phyloP scores from a whole-genome alignment of 148 eudicot genomes.

The Rhododendron griersonianum region DNA sequence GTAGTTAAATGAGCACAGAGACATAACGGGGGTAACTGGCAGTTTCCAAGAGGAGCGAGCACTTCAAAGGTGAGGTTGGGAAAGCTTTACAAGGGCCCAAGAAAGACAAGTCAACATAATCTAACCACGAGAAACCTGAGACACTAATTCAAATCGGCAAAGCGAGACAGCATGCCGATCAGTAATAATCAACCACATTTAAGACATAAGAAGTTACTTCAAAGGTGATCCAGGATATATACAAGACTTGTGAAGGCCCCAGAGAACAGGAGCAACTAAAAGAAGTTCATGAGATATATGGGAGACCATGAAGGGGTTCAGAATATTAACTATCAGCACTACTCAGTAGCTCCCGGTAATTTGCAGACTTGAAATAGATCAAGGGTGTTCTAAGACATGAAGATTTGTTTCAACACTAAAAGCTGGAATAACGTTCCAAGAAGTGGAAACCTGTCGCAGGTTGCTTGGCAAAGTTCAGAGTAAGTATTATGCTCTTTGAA shows the following conservation, averaged over 20 bases:
- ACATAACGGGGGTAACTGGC: background rate
- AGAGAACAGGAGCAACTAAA: background rate
- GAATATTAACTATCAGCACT: background rate
- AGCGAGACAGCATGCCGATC: background rate
- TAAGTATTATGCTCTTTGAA: background rate
- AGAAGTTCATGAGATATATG: background rate
- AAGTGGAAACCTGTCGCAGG: background rate
- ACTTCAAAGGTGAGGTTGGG: background rate
- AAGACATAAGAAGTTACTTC: background rate
- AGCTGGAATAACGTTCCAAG: background rate
- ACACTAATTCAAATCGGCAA: background rate
- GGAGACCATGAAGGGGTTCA: background rate
- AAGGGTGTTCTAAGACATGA: background rate
- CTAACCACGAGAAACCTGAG: background rate
- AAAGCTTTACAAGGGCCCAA: background rate
- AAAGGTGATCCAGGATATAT: background rate
- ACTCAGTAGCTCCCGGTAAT: background rate
- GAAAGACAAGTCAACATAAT: background rate
- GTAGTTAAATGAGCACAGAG: background rate
- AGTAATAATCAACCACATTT: background rate
- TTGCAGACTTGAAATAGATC: background rate
- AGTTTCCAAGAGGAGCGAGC: background rate
- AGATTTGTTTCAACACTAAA: background rate
- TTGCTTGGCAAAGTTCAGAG: background rate
- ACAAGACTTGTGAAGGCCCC: background rate